A percentile compares a stretch with the other conserved stretches of the same genome.
These are phyloP conservation scores for Myriangium duriaei DNA, from an alignment of 2,329 filamentous ascomycete species.

Conservation along the genomic window DNA sequence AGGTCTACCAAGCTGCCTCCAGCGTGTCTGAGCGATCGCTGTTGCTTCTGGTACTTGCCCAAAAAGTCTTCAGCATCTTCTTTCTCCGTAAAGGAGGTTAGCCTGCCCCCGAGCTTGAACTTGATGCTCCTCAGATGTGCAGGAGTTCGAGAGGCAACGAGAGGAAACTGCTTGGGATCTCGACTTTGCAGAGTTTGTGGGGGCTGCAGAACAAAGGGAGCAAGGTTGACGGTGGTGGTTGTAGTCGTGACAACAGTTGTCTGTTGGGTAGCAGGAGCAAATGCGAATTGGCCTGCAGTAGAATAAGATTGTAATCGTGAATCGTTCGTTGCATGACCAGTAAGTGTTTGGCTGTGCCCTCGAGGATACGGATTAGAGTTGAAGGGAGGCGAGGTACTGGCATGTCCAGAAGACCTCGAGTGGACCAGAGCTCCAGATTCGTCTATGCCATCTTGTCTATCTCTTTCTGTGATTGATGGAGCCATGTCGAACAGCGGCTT, in stretches of 20 bases:
- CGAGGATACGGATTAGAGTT: slow-evolving; percentile 10
- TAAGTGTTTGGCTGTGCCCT: slow-evolving; percentile 11
- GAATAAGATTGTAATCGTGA: slow-evolving; percentile 16
- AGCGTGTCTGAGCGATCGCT: slow-evolving; percentile 9
- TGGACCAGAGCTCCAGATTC: neutral
- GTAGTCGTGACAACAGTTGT: slow-evolving; percentile 79
- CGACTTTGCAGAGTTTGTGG: slow-evolving; percentile 58
- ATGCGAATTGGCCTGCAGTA: slow-evolving; percentile 47
- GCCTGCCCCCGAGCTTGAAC: slow-evolving; percentile 53
- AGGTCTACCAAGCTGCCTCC: slow-evolving; percentile 2
- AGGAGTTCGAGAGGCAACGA: slow-evolving; percentile 73
- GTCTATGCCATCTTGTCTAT: neutral
- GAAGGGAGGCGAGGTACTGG: slow-evolving; percentile 17
- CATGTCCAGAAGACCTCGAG: neutral
- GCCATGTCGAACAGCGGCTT: too few relatives aligned
- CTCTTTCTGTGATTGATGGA: neutral
- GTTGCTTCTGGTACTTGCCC: slow-evolving; percentile 21
- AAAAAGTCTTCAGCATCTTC: slow-evolving; percentile 43
- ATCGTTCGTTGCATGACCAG: slow-evolving; percentile 11
- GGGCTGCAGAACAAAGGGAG: slow-evolving; percentile 67
- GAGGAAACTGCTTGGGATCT: slow-evolving; percentile 79
- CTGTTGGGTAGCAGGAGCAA: slow-evolving; percentile 51
- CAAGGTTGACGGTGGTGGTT: slow-evolving; percentile 69
- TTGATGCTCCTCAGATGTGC: slow-evolving; percentile 63
- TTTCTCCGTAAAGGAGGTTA: slow-evolving; percentile 50